A percentile compares a stretch with the other conserved stretches of the same genome.
Conservation (phyloP, 306 rosid species). For the Vachellia pachyceras region DNA sequence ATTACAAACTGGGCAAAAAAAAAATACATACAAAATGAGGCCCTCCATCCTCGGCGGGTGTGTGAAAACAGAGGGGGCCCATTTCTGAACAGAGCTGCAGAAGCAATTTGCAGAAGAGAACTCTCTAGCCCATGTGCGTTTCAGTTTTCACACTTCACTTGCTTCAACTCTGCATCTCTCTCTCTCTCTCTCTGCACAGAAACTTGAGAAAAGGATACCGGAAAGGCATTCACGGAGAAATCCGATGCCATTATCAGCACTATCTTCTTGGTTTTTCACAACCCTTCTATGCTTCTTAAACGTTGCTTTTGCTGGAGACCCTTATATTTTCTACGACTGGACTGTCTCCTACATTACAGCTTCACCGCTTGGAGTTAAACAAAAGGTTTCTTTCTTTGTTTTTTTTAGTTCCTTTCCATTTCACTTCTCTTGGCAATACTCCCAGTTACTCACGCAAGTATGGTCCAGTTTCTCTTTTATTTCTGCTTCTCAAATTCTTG, state of each 20-base stretch:
- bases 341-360: slow-evolving; percentile 70
- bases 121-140: slow-evolving; percentile 43
- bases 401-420: not conserved
- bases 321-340: slow-evolving; percentile 81
- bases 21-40: not conserved
- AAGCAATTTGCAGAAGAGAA: slow-evolving; percentile 14
- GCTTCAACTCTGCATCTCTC: slow-evolving; percentile 1
- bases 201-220: slow-evolving; percentile 9
- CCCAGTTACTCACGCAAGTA: not conserved
- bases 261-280: slow-evolving; percentile 45
- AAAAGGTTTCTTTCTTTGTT: slow-evolving; percentile 59
- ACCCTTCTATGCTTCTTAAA: slow-evolving; percentile 45
- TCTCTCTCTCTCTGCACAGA: not conserved
- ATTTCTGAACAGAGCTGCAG: not conserved
- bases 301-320: slow-evolving; percentile 72
- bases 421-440: slow-evolving; percentile 12
- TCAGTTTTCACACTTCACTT: not conserved
- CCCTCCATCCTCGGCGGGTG: not conserved
- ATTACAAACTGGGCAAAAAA: too few relatives aligned
- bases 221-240: not conserved
- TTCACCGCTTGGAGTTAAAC: slow-evolving; percentile 77
- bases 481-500: not conserved
- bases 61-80: slow-evolving; percentile 38
- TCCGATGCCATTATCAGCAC: slow-evolving; percentile 48
- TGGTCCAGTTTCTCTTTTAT: not conserved